Evolutionary conservation across 2,329 filamentous ascomycete genomes (phyloP).

Genomic region (Leptodontidium sp.): DNA sequence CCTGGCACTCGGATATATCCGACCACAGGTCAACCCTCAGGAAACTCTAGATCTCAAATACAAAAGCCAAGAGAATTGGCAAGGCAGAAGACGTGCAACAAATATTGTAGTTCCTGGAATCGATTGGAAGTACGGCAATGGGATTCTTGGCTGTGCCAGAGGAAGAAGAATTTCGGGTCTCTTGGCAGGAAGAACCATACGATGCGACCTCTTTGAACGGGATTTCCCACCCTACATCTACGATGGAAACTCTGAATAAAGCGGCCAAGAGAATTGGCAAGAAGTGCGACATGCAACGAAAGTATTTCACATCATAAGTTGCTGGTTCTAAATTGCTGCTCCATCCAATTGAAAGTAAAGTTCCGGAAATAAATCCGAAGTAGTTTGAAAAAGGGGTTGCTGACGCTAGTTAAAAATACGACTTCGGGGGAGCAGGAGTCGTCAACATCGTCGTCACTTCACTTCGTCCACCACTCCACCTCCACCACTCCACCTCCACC

Average conservation of each 20-base stretch:
- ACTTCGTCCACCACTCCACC: background rate
- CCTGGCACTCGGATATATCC: background rate
- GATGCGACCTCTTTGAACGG: no score
- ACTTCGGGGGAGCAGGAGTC: background rate
- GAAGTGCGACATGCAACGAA: conserved; percentile 21
- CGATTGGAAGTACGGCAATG: no score
- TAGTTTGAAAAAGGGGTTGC: background rate
- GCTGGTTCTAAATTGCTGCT: no score
- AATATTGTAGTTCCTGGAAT: background rate
- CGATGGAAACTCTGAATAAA: background rate
- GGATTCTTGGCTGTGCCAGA: no score
- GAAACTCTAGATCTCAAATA: background rate
- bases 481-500: no score
- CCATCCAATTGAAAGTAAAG: background rate
- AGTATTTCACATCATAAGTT: background rate
- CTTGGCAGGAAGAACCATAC: no score
- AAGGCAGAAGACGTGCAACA: conserved; percentile 15
- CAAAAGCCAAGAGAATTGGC: conserved; percentile 10
- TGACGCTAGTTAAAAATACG: background rate
- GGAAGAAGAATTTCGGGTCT: no score
- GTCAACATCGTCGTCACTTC: conserved; percentile 3
- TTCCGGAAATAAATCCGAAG: background rate
- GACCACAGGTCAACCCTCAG: background rate
- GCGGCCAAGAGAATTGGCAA: conserved; percentile 12
- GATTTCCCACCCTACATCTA: no score